Evolutionary conservation across 225 moss, liverwort and hornwort genomes (phyloP).

Genomic region (Pleurozium schreberi): DNA sequence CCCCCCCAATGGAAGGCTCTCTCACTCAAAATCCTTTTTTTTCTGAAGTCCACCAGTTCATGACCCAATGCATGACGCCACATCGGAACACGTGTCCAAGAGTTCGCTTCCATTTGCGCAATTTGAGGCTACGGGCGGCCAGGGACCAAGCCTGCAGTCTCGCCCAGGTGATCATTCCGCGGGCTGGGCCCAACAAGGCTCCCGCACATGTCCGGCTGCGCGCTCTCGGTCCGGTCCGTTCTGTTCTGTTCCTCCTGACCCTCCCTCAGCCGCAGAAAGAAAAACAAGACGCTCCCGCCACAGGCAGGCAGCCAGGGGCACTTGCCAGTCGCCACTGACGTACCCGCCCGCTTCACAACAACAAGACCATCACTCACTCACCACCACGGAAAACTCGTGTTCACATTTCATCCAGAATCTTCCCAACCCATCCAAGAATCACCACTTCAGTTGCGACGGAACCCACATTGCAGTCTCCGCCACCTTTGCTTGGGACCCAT

Average conservation of each 20-base stretch:
- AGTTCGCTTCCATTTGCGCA: background rate
- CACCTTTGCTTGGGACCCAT: background rate
- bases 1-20: background rate
- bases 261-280: background rate
- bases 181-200: background rate
- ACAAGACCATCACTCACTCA: background rate
- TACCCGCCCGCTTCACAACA: background rate
- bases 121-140: background rate
- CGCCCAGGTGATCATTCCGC: background rate
- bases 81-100: background rate
- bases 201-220: background rate
- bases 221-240: background rate
- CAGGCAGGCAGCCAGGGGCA: background rate
- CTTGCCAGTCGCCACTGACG: background rate
- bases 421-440: too few relatives aligned
- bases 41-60: background rate
- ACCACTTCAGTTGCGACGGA: too few relatives aligned
- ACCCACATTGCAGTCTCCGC: background rate
- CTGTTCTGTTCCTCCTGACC: background rate
- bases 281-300: background rate
- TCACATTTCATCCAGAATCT: background rate
- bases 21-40: background rate
- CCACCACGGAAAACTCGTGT: background rate
- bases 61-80: background rate
- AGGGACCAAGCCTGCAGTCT: background rate